Evolutionary conservation across 805 yeast species (phyloP).

Genomic region (Metschnikowia orientalis): DNA sequence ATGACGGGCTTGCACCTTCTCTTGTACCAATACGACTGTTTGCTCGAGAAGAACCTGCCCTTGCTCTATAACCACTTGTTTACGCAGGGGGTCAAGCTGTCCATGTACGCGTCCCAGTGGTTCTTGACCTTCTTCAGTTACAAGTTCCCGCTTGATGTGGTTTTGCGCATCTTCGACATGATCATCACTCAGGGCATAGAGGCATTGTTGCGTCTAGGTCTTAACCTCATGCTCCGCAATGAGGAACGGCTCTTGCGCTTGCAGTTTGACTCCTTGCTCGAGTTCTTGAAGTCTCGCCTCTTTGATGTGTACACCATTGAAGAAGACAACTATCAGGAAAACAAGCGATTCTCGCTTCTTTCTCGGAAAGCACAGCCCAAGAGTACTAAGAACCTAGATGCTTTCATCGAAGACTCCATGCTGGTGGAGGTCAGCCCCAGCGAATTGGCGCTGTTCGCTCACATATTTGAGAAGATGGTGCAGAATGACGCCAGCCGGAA

Average conservation of each 20-base stretch:
- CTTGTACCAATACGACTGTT: constrained; percentile 85
- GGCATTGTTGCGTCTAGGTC: constrained; percentile 76
- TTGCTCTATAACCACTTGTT: constrained; percentile 66
- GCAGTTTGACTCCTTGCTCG: constrained; percentile 71
- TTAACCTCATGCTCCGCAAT: constrained; percentile 72
- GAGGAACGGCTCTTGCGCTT: constrained; percentile 53
- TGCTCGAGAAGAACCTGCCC: constrained; percentile 75
- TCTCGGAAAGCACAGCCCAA: constrained; percentile 18
- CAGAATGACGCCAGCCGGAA: constrained; percentile 60
- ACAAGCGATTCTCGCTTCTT: constrained; percentile 19
- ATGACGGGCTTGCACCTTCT: constrained; percentile 90
- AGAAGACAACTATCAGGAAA: constrained; percentile 18
- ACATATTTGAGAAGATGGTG: constrained; percentile 74
- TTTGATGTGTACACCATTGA: constrained; percentile 63
- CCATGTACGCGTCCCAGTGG: constrained; percentile 99
- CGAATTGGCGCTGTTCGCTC: constrained; percentile 62
- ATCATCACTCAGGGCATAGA: constrained; percentile 90
- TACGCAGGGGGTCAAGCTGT: constrained; percentile 82
- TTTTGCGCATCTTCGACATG: constrained; percentile 80
- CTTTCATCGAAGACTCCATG: constrained; percentile 76
- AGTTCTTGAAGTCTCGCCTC: constrained; percentile 72
- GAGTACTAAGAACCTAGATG: constrained; percentile 49
- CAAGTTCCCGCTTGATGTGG: constrained; percentile 87
- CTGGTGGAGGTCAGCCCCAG: constrained; percentile 68
- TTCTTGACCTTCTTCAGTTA: constrained; percentile 92